Evolutionary conservation across 371 early-diverging fungal species (phyloP).

Genomic region (Haplosporangium sp.): DNA sequence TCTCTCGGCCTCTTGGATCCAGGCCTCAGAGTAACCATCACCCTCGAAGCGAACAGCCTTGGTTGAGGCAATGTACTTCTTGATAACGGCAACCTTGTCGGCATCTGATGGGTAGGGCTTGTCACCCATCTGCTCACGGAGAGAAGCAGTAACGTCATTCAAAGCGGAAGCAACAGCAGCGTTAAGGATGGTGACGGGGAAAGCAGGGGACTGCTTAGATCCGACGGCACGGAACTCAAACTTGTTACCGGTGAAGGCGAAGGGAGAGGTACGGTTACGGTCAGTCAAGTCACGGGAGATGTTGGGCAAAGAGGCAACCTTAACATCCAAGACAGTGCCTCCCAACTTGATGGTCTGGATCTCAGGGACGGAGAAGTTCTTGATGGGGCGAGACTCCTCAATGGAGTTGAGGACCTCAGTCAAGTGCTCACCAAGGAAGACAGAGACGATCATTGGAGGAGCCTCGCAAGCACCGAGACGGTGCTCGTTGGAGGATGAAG

Average conservation of each 20-base stretch:
- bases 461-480: constrained; percentile 91
- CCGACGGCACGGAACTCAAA: constrained; percentile 99
- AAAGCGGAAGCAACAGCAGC: constrained; percentile 92
- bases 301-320: constrained; percentile 91
- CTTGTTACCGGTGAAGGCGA: constrained; percentile 99
- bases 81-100: constrained; percentile 90
- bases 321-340: constrained; percentile 94
- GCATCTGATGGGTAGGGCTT: constrained; percentile 82
- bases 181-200: constrained; percentile 94
- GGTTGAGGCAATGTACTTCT: constrained; percentile 82
- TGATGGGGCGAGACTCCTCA: constrained; percentile 88
- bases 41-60: constrained; percentile 96
- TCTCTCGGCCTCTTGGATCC: constrained; percentile 82
- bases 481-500: constrained; percentile 95
- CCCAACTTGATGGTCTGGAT: constrained; percentile 92
- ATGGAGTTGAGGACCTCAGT: constrained; percentile 91
- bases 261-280: constrained; percentile 98
- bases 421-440: constrained; percentile 95
- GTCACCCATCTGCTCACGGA: constrained; percentile 81
- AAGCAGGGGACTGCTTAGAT: constrained; percentile 96
- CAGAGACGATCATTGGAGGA: constrained; percentile 80
- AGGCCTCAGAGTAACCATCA: constrained; percentile 93
- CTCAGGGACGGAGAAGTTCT: constrained; percentile 84
- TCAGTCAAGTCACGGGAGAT: constrained; percentile 97
- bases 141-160: constrained; percentile 76